These are phyloP conservation scores for Coniosporium apollinis DNA, from an alignment of 495 filamentous ascomycete species.

Conservation along the genomic window DNA sequence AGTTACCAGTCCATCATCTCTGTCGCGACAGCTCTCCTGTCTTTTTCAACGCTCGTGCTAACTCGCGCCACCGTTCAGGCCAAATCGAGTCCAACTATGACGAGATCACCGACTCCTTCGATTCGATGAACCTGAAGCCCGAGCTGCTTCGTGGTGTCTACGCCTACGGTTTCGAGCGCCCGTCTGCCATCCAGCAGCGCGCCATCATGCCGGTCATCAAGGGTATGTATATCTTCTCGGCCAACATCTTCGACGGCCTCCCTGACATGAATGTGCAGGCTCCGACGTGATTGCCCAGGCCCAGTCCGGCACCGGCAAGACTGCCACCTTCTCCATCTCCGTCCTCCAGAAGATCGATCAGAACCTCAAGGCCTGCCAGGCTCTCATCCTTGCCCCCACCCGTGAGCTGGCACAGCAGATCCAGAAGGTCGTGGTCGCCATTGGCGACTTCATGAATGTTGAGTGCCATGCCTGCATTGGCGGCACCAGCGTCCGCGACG, in stretches of 20 bases:
- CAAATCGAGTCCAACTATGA: slow-evolving; percentile 99
- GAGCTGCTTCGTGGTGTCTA: slow-evolving; percentile 98
- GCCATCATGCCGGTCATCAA: slow-evolving; percentile 99
- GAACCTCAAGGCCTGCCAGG: slow-evolving; percentile 80
- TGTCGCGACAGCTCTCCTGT: too few species aligned
- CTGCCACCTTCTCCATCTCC: slow-evolving; percentile 96
- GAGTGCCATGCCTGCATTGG: slow-evolving; percentile 99
- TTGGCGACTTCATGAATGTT: slow-evolving; percentile 98
- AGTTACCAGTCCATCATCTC: slow-evolving; percentile 8
- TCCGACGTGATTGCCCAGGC: slow-evolving; percentile 98
- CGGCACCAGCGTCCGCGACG: slow-evolving; percentile 92
- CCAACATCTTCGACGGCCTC: background rate
- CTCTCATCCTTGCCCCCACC: slow-evolving; percentile 88
- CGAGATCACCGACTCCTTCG: slow-evolving; percentile 97
- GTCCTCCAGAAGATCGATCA: slow-evolving; percentile 96
- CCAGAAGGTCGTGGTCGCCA: slow-evolving; percentile 94
- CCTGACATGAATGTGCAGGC: slow-evolving; percentile 33
- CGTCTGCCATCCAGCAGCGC: slow-evolving; percentile 98
- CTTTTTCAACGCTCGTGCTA: too few species aligned
- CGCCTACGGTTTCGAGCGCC: slow-evolving; percentile 98
- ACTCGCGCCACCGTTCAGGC: slow-evolving; percentile 34
- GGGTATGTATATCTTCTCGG: slow-evolving; percentile 42
- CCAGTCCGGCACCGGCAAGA: slow-evolving; percentile 98
- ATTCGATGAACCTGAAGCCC: slow-evolving; percentile 88
- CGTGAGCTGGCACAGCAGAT: slow-evolving; percentile 98